These are phyloP conservation scores for Lophium mytilinum DNA, from an alignment of 495 filamentous ascomycete genomes.

Conservation along the genomic window DNA sequence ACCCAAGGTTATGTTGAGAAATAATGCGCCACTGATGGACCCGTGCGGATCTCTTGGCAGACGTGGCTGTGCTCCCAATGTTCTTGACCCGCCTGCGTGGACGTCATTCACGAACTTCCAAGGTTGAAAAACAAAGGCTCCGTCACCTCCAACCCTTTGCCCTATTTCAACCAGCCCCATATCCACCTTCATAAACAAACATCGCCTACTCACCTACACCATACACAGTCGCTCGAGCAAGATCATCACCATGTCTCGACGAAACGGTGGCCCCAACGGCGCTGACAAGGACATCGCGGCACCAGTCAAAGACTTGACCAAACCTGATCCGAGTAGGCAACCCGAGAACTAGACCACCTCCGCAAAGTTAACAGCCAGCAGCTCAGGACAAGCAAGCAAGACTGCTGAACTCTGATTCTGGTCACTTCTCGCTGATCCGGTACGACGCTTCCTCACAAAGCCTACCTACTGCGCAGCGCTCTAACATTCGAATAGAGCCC, in stretches of 20 bases:
- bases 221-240: not conserved
- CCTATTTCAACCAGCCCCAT: not conserved
- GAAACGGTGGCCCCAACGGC: slow-evolving; percentile 26
- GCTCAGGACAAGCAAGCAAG: slow-evolving; percentile 73
- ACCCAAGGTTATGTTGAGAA: too few species aligned
- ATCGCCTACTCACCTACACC: not conserved
- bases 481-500: slow-evolving; percentile 46
- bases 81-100: too few species aligned
- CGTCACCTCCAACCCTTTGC: not conserved
- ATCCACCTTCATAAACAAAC: not conserved
- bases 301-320: slow-evolving; percentile 3
- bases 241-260: slow-evolving; percentile 25
- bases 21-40: too few species aligned
- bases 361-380: not conserved
- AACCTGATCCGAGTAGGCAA: not conserved
- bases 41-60: too few species aligned
- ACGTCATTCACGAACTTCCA: not conserved
- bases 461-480: not conserved
- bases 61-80: too few species aligned
- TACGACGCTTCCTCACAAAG: slow-evolving; percentile 26
- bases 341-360: not conserved
- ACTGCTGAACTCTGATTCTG: slow-evolving; percentile 65
- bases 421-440: slow-evolving; percentile 73
- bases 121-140: slow-evolving; percentile 1
- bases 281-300: slow-evolving; percentile 16